These are phyloP conservation scores for Phytophthora idaei DNA, from an alignment of 352 stramenopile genomes.

Conservation along the genomic window DNA sequence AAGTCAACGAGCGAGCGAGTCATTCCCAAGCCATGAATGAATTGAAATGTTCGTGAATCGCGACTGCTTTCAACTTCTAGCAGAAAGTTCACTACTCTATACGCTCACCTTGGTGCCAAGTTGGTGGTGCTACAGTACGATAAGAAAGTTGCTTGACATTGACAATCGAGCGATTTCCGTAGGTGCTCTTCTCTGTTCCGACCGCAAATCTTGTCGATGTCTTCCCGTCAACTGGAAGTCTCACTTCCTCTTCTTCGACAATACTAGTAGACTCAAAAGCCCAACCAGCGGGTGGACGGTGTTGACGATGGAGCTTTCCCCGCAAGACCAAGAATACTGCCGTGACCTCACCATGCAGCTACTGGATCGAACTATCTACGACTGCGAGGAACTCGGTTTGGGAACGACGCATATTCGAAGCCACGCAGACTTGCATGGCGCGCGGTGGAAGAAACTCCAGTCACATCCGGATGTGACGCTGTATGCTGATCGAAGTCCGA, in stretches of 20 bases:
- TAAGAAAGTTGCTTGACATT: not conserved
- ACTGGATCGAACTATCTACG: constrained; percentile 31
- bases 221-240: not conserved
- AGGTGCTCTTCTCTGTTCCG: constrained; percentile 8
- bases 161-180: constrained; percentile 11
- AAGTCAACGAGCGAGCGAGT: too few species aligned
- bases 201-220: constrained; percentile 3
- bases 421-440: constrained; percentile 19
- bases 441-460: constrained; percentile 35
- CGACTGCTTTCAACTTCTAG: too few species aligned
- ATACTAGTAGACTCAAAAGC: not conserved
- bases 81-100: not conserved
- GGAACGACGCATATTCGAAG: constrained; percentile 10
- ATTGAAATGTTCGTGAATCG: too few species aligned
- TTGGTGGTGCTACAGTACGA: not conserved
- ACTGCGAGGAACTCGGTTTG: constrained; percentile 33
- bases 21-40: too few species aligned
- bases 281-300: constrained; percentile 1
- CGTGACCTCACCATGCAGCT: constrained; percentile 32
- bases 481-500: constrained; percentile 24
- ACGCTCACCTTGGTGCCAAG: constrained; percentile 2
- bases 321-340: constrained; percentile 24
- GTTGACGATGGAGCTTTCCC: constrained; percentile 24
- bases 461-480: constrained; percentile 29
- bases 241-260: constrained; percentile 16